Percentiles rank a stretch among this genome's conserved stretches.
These are phyloP conservation scores for Myochromella boudieri DNA, from an alignment of 768 basidiomycete genomes.

Conservation along the genomic window DNA sequence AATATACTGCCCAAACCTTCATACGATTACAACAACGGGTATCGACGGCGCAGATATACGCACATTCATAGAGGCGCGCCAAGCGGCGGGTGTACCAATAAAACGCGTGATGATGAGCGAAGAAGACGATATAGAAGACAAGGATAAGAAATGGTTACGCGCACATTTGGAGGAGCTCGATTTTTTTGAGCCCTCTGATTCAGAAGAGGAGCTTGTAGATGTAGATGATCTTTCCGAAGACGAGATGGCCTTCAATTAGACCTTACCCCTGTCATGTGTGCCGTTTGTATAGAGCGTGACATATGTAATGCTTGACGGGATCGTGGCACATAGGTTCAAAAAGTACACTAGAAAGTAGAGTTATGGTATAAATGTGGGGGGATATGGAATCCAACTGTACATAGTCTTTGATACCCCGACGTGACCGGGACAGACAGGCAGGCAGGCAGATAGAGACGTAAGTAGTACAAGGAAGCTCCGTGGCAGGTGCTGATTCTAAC, in stretches of 20 bases:
- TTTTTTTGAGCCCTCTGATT: constrained; percentile 59
- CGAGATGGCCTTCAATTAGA: constrained; percentile 5
- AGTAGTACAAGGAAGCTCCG: constrained; percentile 7
- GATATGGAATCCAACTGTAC: constrained; percentile 5
- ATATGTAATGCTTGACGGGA: background rate
- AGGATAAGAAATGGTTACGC: constrained; percentile 52
- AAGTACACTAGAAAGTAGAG: background rate
- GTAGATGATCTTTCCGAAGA: constrained; percentile 27
- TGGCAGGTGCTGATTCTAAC: constrained; percentile 1
- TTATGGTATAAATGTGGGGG: constrained; percentile 3
- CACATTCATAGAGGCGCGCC: constrained; percentile 43
- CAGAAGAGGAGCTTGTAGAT: constrained; percentile 35
- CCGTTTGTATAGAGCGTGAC: background rate
- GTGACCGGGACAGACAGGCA: too few relatives aligned
- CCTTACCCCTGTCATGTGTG: background rate
- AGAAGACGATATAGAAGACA: constrained; percentile 36
- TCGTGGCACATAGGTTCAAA: background rate
- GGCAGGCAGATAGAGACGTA: too few relatives aligned
- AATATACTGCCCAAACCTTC: constrained; percentile 51
- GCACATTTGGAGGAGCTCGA: constrained; percentile 50
- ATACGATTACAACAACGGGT: constrained; percentile 45
- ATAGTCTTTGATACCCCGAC: too few relatives aligned
- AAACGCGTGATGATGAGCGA: constrained; percentile 46
- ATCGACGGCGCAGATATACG: constrained; percentile 41
- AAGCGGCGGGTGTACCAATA: constrained; percentile 43